Evolutionary conservation across 805 yeast genomes (phyloP).

Genomic region (Yarrowia alimentaria): DNA sequence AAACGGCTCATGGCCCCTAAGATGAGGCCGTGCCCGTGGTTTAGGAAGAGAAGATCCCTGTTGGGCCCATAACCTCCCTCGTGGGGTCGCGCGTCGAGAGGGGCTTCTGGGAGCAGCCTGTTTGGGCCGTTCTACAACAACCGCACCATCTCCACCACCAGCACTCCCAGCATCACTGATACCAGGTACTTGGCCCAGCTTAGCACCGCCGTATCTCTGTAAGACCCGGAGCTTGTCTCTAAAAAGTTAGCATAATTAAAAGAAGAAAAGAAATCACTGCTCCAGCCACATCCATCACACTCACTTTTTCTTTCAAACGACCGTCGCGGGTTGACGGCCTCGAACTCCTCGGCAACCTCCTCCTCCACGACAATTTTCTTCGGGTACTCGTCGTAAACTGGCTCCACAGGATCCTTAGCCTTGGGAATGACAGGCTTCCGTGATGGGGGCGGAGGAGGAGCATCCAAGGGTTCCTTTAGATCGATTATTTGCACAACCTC

Average conservation of each 20-base stretch:
- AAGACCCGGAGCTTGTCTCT: conserved; percentile 26
- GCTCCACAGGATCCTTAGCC: conserved; percentile 21
- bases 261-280: conserved; percentile 11
- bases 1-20: too few species aligned
- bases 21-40: too few species aligned
- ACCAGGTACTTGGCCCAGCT: conserved; percentile 25
- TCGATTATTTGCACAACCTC: conserved; percentile 6
- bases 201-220: conserved; percentile 18
- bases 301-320: conserved; percentile 23
- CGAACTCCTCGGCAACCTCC: neutral
- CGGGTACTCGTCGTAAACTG: conserved; percentile 21
- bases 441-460: conserved; percentile 7
- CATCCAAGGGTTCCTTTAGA: conserved; percentile 6
- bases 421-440: conserved; percentile 9
- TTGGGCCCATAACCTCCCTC: too few species aligned
- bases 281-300: conserved; percentile 20
- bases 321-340: conserved; percentile 9
- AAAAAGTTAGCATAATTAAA: conserved; percentile 24
- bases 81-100: too few species aligned
- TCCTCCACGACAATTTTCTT: conserved; percentile 7
- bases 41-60: too few species aligned
- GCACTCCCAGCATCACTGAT: conserved; percentile 22
- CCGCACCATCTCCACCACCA: conserved; percentile 19
- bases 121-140: too few species aligned
- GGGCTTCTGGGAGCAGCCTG: too few species aligned